Evolutionary conservation across 371 early-diverging fungal species (phyloP), one percentile per base, ranked within the genome.

Genomic region (Mucor circinelloides): DNA sequence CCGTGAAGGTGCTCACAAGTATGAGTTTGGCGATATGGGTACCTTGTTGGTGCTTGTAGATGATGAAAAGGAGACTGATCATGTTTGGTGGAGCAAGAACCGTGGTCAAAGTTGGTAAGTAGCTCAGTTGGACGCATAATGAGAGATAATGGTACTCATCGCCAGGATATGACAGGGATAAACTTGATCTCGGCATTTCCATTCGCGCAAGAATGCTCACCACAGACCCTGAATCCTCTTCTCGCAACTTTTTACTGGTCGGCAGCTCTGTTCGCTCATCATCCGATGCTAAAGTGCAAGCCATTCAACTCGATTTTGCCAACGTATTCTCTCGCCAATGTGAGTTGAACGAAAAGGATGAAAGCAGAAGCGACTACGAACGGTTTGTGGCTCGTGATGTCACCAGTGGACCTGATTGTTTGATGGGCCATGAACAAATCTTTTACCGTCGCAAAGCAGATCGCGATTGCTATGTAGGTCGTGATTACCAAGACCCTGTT

Each of bases 21-120:
- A 93, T 77, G 96, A 94, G 59, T 85, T 96, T 69, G 95, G 92
- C 6, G 95, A 97, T 67, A 86, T 89, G 76, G 99, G 98, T 7
- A 79, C 90, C 4, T 60, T 95, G 5, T 74, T 97, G 40, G 90
- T 91, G 3, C 73, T 94, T 17, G 89, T 91, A 0, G 87, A 92
- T 64, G 93, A 94, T 65, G 87, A 90, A 58, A 80, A 84, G n/a
- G 84, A 89, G 17, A 89, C 90, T 0, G 85, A 90, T 64, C 75
- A 77, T 44, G 63, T 96, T n/a, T 73, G 77, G 69, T 96, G 91
- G 81, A 92, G 91, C 60, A 85, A 85, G 52, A 91, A 98, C 63
- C 90, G 90, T 69, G 99, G 99, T 2, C 57, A 77, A 15, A 83
- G 78, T 15, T 98, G 99, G 98, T 84, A 80, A 66, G 80, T 52